Evolutionary conservation across 345 rosid genomes (phyloP), one percentile per base, ranked within the genome.

Genomic region (Gossypium stocksii): DNA sequence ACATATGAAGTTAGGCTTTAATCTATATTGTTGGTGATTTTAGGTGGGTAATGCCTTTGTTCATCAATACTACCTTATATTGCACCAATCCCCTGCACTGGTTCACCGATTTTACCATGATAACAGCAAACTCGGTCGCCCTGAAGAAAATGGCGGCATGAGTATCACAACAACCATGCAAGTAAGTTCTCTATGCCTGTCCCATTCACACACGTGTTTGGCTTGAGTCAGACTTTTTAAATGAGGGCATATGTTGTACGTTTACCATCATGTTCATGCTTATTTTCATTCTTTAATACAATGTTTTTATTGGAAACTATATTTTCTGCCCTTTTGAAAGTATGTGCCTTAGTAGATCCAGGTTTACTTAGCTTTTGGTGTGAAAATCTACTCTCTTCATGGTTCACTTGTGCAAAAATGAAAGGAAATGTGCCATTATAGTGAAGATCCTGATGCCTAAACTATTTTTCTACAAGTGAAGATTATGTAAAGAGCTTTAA

Each of bases 21-120:
- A 38, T 38, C 8, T 41, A 9, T 57, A 29, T 60, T 57, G 43
- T 3, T 69, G 23, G 23, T 52, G 13, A 57, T 7, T 25, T 8
- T 79, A 95, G 99, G 97, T 96, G 53, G 97, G 94, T n/a, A 90
- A 89, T 84, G 97, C 98, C 2, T 96, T 96, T 80, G 98, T 91
- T 73, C 97, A 89, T 76, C 99, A 93, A 68, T 96, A 96, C 80
- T 96, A 93, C 88, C 89, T 77, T 66, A 90, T 96, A 62, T 73
- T 91, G 84, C 94, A 89, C 78, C 94, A 96, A 62, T 93, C 99
- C 0, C 98, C 99, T 2, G 88, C 86, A 80, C 91, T 83, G 72
- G 99, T 93, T 71, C 94, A 93, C 77, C 86, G 89, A 20, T 96
- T 96, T 88, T 96, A 96, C 83, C 99, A 96, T 77, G 98, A 93